Conservation (phyloP, 2,329 filamentous ascomycete species). For the Aspergillus neotritici region DNA sequence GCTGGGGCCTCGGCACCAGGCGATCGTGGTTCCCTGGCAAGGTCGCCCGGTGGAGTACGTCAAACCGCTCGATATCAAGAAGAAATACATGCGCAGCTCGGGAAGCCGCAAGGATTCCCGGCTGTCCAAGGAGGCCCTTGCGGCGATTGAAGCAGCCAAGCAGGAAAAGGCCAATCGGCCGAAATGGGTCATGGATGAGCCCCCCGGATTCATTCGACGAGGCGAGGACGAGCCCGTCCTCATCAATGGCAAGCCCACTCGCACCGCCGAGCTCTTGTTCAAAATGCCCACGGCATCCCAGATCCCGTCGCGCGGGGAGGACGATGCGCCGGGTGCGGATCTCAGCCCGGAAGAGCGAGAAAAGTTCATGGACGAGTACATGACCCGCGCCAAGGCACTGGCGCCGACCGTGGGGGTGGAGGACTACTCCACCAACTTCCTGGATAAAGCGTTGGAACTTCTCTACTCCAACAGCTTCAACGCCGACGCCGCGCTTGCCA, state of each 20-base stretch:
- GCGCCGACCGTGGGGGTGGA: slow-evolving; percentile 65
- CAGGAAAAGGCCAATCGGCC: slow-evolving; percentile 73
- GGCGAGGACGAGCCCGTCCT: slow-evolving; percentile 67
- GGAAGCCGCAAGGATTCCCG: slow-evolving; percentile 70
- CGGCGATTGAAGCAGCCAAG: slow-evolving; percentile 76
- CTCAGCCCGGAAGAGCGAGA: slow-evolving; percentile 41
- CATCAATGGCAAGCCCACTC: slow-evolving; percentile 62
- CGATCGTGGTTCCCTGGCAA: slow-evolving; percentile 76
- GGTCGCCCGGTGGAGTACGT: slow-evolving; percentile 85
- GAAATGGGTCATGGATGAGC: slow-evolving; percentile 91
- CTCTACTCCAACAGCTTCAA: slow-evolving; percentile 70
- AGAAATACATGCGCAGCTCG: slow-evolving; percentile 58
- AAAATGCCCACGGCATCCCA: slow-evolving; percentile 59
- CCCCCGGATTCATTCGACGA: slow-evolving; percentile 74
- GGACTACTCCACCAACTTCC: slow-evolving; percentile 73
- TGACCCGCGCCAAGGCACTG: slow-evolving; percentile 61
- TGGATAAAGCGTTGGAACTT: slow-evolving; percentile 73
- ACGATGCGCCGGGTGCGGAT: slow-evolving; percentile 34
- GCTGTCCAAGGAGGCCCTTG: slow-evolving; percentile 70
- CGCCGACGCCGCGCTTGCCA: slow-evolving; percentile 62
- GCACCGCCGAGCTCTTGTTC: slow-evolving; percentile 72
- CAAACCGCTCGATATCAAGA: slow-evolving; percentile 81
- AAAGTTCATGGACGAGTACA: slow-evolving; percentile 67
- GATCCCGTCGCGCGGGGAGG: slow-evolving; percentile 42
- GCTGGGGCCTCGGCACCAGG: slow-evolving; percentile 85